A percentile compares a stretch with the other conserved stretches of the same genome.
phyloP scores from a whole-genome alignment of 495 filamentous ascomycete genomes.

The Pyrenula massariospora region DNA sequence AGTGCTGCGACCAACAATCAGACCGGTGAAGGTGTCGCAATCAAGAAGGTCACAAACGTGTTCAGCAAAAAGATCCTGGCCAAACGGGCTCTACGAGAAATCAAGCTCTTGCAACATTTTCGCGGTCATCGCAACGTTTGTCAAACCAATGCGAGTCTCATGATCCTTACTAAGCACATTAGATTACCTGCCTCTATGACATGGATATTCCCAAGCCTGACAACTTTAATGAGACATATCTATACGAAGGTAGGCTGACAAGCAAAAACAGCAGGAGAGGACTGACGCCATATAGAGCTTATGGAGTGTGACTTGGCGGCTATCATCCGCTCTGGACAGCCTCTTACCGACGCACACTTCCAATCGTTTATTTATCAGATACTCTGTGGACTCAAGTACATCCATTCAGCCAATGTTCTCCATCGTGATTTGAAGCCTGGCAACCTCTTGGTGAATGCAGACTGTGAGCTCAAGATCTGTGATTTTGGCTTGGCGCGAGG shows the following conservation, averaged over 20 bases:
- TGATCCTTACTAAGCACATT: conserved; percentile 15
- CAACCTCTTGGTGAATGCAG: conserved; percentile 93
- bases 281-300: conserved; percentile 51
- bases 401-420: conserved; percentile 95
- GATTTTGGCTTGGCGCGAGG: conserved; percentile 95
- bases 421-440: conserved; percentile 96
- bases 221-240: conserved; percentile 98
- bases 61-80: conserved; percentile 99
- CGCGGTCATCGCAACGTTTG: conserved; percentile 70
- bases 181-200: conserved; percentile 99
- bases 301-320: conserved; percentile 99
- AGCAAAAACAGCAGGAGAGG: not conserved
- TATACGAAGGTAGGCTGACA: conserved; percentile 73
- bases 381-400: conserved; percentile 92
- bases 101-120: conserved; percentile 98
- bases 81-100: conserved; percentile 93
- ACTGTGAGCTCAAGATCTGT: conserved; percentile 98
- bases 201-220: conserved; percentile 98
- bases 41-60: conserved; percentile 99
- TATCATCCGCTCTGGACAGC: conserved; percentile 93
- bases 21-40: conserved; percentile 90
- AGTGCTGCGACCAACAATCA: conserved; percentile 88
- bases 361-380: conserved; percentile 95
- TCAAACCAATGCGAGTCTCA: conserved; percentile 7
- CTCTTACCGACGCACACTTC: conserved; percentile 91